These are phyloP conservation scores for Persicaria tinctoria DNA, from an alignment of 148 eudicot species.

Conservation along the genomic window DNA sequence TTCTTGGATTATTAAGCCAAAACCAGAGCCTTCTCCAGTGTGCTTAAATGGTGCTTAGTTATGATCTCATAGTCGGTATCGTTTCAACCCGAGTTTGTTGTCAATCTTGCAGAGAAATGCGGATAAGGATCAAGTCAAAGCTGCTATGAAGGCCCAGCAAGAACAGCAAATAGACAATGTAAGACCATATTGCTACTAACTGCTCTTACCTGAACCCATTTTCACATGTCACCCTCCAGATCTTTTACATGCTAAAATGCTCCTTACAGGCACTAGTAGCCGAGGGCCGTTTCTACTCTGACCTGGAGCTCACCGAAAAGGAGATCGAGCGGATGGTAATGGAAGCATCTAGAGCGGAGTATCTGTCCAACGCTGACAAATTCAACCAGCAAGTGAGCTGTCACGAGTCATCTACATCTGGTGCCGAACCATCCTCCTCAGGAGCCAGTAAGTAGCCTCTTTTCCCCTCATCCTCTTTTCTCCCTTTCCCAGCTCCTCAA, in stretches of 20 bases:
- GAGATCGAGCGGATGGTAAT: conserved; percentile 97
- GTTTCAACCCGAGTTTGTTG: too few relatives aligned
- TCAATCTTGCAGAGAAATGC: conserved; percentile 47
- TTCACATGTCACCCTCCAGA: not conserved
- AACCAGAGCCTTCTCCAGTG: too few relatives aligned
- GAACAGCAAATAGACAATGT: conserved; percentile 96
- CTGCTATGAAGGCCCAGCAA: conserved; percentile 98
- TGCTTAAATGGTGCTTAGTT: not conserved
- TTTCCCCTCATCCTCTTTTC: too few relatives aligned
- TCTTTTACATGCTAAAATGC: not conserved
- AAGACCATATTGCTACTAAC: not conserved
- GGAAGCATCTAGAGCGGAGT: conserved; percentile 95
- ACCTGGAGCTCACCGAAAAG: conserved; percentile 93
- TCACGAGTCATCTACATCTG: conserved; percentile 72
- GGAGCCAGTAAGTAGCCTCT: conserved; percentile 66
- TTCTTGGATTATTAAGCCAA: too few relatives aligned
- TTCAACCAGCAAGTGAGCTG: conserved; percentile 54
- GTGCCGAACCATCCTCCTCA: conserved; percentile 97
- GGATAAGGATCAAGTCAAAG: conserved; percentile 90
- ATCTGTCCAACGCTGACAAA: conserved; percentile 50
- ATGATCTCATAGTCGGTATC: too few relatives aligned
- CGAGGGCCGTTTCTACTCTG: conserved; percentile 89
- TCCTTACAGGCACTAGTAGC: conserved; percentile 73
- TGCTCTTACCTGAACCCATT: not conserved
- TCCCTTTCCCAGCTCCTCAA: too few relatives aligned